Base-by-base conservation (phyloP, 1,139 yeast species). In the Candida sanyaensis region DNA sequence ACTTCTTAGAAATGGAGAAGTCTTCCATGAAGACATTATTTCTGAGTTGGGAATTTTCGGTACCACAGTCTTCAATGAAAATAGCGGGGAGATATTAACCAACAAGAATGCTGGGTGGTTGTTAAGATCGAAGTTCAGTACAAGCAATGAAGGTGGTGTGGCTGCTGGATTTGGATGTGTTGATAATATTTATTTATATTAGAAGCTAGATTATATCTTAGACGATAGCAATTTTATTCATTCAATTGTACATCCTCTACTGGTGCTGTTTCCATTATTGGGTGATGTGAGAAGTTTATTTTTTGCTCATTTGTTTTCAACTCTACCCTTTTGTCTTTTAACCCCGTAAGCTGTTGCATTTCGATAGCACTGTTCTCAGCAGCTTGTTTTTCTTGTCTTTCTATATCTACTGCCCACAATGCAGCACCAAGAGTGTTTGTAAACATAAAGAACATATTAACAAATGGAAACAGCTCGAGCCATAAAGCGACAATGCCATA, bases 81-180 rank as follows among this genome's bases (percentile, higher is more conserved):
- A 72, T 8, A 64, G 75, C 1, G 85, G 87, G 2, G 75, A 80
- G 37, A 71, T 87, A 8, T 60, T 81, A 42, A 63, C 72, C 42
- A 93, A 93, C 63, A 81, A 81, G 39, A 80, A 80, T 55, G 82
- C 91, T 1, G 98, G 97, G 5, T 89, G 89, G 82, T 75, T 93
- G 54, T 72, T 93, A 57, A 82, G 99, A 67, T 89, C 97, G 2
- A 93, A 93, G 66, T 81, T 91, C 50, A 86, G 89, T 55, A 74
- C 86, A 2, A 87, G 96, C 48, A 84, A 93, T 66, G 99, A 93
- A 71, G 99, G 99, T 43, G 99, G 99, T 34, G 97, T 93, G 31
- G 98, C 98, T 29, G 98, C 99, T 11, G 99, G 99, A 0, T 93
- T 88, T 68, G 99, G 98, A 9, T 91, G 97, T 66, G 90, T 93